Conservation (phyloP, 345 rosid species). For the Microcos paniculata region DNA sequence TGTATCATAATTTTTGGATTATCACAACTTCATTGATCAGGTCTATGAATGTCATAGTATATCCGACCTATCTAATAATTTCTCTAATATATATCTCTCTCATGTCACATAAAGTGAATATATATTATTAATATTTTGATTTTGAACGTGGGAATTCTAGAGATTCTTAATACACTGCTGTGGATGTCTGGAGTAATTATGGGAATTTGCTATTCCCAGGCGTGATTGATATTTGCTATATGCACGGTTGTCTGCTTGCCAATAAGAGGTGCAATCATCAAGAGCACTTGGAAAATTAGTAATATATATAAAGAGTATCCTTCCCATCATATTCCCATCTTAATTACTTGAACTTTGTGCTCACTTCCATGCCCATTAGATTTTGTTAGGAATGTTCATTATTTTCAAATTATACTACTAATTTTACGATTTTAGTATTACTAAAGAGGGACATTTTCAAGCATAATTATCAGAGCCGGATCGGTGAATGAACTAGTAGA, state of each 20-base stretch:
- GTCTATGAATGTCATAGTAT: too few species aligned
- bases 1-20: too few species aligned
- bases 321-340: background rate
- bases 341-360: background rate
- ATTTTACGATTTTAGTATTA: too few species aligned
- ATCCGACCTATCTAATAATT: too few species aligned
- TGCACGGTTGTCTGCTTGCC: background rate
- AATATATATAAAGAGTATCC: background rate
- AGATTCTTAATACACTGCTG: background rate
- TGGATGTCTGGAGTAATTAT: background rate
- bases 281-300: slow-evolving; percentile 12
- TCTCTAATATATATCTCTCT: too few species aligned
- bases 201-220: background rate
- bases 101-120: too few species aligned
- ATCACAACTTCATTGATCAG: too few species aligned
- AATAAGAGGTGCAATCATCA: slow-evolving; percentile 18
- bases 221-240: background rate
- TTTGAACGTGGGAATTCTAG: background rate
- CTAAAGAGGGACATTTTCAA: too few species aligned
- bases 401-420: too few species aligned
- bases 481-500: too few species aligned
- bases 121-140: background rate
- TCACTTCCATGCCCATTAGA: background rate
- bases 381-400: background rate
- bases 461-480: too few species aligned